Evolutionary conservation across 2,329 filamentous ascomycete genomes (phyloP), one percentile per base, ranked within the genome.

Genomic region (Nigrospora oryzae): DNA sequence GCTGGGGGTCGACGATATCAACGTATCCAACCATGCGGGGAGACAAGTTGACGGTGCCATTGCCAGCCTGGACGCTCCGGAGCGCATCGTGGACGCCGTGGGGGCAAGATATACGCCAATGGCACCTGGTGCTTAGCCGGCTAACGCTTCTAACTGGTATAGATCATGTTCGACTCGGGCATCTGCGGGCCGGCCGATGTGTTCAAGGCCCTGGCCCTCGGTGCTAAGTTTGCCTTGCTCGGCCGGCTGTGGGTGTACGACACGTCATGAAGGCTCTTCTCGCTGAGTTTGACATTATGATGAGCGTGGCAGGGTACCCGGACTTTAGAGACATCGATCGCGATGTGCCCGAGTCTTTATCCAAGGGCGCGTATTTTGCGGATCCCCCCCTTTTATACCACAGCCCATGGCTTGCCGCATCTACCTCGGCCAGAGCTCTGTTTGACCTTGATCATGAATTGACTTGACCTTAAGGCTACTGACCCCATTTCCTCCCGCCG

Each of bases 261-360:
- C 79, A 83, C 61, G 75, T 83, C 8, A 73, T 83, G 68, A 78
- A 76, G 61, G 67, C 68, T n/a, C 56, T 83, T 23, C 58, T 84
- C 42, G 78, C 76, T 0, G 79, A 83, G 44, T 69, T 83, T 32
- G 77, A 83, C 56, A 81, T 82, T 37, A 48, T 80, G 46, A 74
- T 83, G 70, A 77, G 75, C 40, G 73, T 79, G 2, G 73, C 68
- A 15, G 78, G 79, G 0, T 76, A 73, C 48, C 70, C 71, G 40
- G 69, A 64, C 35, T 58, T 82, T 3, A 62, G 64, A 2, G 70
- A 79, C 44, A 76, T 83, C 45, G 66, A 74, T 39, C 61, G 64
- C 28, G 60, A 61, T 10, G 58, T 62, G 46, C 44, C 64, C 50
- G 67, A 73, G 42, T 69, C 65, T 15, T 60, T 68, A 31, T 66